Evolutionary conservation across 1,139 yeast species (phyloP).

Genomic region (Meyerozyma elateridarum): DNA sequence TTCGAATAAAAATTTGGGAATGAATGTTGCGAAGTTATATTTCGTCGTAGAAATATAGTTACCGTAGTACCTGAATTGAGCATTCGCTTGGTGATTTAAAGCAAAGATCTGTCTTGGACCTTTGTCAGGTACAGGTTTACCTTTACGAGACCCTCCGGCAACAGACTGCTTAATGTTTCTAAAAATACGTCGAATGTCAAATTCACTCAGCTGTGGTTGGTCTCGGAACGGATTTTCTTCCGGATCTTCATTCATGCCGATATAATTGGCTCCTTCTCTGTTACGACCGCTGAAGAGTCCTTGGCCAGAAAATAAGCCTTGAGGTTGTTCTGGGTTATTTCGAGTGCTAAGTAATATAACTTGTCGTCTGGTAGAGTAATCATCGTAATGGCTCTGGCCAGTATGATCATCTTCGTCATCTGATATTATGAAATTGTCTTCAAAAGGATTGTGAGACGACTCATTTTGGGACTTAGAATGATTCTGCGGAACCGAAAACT

Average conservation of each 20-base stretch:
- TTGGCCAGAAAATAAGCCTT: constrained; percentile 8
- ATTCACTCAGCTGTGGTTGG: constrained; percentile 28
- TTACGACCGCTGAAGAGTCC: constrained; percentile 7
- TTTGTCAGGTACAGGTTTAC: constrained; percentile 9
- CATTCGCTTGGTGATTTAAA: constrained; percentile 56
- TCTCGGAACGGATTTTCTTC: constrained; percentile 13
- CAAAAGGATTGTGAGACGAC: constrained; percentile 27
- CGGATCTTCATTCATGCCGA: constrained; percentile 18
- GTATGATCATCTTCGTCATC: constrained; percentile 27
- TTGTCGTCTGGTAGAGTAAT: constrained; percentile 7
- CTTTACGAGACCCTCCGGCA: constrained; percentile 15
- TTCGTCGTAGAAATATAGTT: constrained; percentile 96
- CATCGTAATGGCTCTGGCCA: constrained; percentile 8
- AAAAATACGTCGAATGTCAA: constrained; percentile 57
- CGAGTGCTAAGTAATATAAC: constrained; percentile 11
- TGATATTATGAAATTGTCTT: constrained; percentile 30
- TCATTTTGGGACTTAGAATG: constrained; percentile 11
- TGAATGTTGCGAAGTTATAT: constrained; percentile 86
- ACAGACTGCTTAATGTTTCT: constrained; percentile 37
- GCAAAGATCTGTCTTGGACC: constrained; percentile 68
- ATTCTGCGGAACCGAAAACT: constrained; percentile 12
- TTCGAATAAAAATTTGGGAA: constrained; percentile 92
- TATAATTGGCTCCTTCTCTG: constrained; percentile 14
- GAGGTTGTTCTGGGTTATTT: constrained; percentile 8
- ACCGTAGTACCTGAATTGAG: constrained; percentile 57